phyloP scores from a whole-genome alignment of 768 basidiomycete genomes.

The Naganishia vishniacii region DNA sequence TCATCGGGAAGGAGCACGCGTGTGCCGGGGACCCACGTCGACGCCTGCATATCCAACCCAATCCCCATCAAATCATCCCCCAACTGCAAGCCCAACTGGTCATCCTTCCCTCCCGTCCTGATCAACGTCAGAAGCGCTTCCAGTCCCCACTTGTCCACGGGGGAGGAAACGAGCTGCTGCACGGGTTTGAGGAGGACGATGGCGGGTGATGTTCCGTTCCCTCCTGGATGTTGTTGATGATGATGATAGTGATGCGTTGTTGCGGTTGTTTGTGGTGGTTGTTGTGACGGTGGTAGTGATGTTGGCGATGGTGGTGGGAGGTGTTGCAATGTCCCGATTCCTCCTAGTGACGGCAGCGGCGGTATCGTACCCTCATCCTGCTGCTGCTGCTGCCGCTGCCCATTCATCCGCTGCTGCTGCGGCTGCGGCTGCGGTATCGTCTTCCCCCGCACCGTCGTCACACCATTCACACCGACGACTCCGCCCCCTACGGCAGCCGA shows the following conservation, averaged over 20 bases:
- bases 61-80: conserved; percentile 88
- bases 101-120: conserved; percentile 30
- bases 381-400: no score
- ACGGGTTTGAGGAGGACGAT: conserved; percentile 55
- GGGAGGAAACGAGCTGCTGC: conserved; percentile 83
- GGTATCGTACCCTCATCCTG: no score
- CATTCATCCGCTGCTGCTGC: no score
- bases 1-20: neutral
- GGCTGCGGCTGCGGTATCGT: no score
- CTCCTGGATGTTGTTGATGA: conserved; percentile 37
- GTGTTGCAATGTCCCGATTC: no score
- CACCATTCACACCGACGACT: neutral
- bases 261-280: no score
- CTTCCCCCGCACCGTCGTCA: no score
- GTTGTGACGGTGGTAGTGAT: no score
- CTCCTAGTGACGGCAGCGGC: no score
- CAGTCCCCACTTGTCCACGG: conserved; percentile 92
- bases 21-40: conserved; percentile 60
- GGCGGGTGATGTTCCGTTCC: conserved; percentile 13
- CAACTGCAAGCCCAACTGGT: conserved; percentile 56
- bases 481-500: neutral
- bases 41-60: conserved; percentile 79
- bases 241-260: conserved; percentile 17
- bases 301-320: no score
- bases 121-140: conserved; percentile 69